Evolutionary conservation across 225 moss, liverwort and hornwort species (phyloP), one percentile per base, ranked within the genome.

Genomic region (Thuidium tamariscinum): DNA sequence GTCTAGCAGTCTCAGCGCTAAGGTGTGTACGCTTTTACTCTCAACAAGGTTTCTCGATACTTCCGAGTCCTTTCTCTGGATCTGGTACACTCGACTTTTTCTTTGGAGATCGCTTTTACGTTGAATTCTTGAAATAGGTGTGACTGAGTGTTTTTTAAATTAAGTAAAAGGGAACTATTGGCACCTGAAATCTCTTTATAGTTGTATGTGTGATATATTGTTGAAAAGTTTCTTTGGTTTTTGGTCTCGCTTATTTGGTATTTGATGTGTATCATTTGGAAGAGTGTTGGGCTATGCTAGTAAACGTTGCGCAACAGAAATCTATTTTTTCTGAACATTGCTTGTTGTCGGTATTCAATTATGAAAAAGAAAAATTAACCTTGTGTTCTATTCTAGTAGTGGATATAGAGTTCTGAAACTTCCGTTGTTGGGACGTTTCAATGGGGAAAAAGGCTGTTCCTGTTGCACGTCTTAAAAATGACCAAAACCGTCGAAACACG

Each of bases 321-420:
- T 51, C 8, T 34, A 7, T 13, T 49, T 2, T 19, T 46, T 46
- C 2, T 1, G 0, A 46, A 5, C 16, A 11, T 48, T 29, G 10
- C 4, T 4, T 30, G 4, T 18, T 30, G 18, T 46, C 12, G 12
- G 11, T 20, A 34, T 51, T 21, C 34, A 12, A 34, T 34, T 51
- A 74, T 34, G 49, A 8, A 74, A 49, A 18, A 19, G 7, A 4
- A 32, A 74, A 32, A 2, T 15, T 54, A 15, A 15, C 36, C 4
- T 36, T 25, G 15, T 75, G 11, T n/a, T 22, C 5, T 52, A 2
- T 52, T 52, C 5, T 22, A 12, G 3, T 23, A 8, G 14, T 52
- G 5, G 13, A 1, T 21, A 7, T 49, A 20, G 1, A 23, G 22
- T 75, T 5, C 22, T 3, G 22, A 23, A 13, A 1, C 4, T 52